Conservation (phyloP, 2,329 filamentous ascomycete genomes). For the Fusarium staphyleae region DNA sequence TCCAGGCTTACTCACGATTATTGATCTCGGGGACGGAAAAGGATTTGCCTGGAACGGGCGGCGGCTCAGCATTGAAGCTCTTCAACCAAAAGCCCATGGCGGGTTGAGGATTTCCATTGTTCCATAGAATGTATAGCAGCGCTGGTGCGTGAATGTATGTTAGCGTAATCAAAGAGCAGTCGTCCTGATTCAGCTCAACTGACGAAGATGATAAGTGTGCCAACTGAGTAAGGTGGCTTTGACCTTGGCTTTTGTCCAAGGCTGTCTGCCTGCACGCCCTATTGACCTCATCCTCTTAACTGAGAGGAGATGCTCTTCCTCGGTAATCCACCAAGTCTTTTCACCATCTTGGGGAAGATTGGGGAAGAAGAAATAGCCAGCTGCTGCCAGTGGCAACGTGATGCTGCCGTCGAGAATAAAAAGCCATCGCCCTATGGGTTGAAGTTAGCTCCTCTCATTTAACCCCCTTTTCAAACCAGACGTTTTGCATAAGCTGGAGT, state of each 20-base stretch:
- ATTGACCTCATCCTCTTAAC: conserved; percentile 22
- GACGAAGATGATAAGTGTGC: conserved; percentile 26
- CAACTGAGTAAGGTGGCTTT: conserved; percentile 17
- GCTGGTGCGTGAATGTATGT: too few relatives aligned
- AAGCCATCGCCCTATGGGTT: conserved; percentile 24
- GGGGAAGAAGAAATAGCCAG: conserved; percentile 26
- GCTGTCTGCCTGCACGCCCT: conserved; percentile 24
- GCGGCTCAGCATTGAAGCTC: conserved; percentile 25
- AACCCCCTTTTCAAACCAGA: background rate
- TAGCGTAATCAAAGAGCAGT: background rate
- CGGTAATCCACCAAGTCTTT: conserved; percentile 30
- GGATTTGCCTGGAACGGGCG: conserved; percentile 24
- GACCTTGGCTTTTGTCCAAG: conserved; percentile 24
- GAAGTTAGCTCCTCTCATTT: background rate
- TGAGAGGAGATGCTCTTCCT: conserved; percentile 22
- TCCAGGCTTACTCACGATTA: conserved; percentile 7
- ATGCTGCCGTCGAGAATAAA: conserved; percentile 32
- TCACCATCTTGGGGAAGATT: conserved; percentile 28
- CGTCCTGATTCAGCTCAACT: background rate
- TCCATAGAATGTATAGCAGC: conserved; percentile 28
- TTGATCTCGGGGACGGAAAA: conserved; percentile 22
- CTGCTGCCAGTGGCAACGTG: conserved; percentile 22
- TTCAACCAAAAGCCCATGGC: conserved; percentile 34
- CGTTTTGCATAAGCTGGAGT: too few relatives aligned
- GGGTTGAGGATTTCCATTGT: conserved; percentile 22